Evolutionary conservation across 176 grass and related monocot genomes (phyloP).

Genomic region (Areca catechu): DNA sequence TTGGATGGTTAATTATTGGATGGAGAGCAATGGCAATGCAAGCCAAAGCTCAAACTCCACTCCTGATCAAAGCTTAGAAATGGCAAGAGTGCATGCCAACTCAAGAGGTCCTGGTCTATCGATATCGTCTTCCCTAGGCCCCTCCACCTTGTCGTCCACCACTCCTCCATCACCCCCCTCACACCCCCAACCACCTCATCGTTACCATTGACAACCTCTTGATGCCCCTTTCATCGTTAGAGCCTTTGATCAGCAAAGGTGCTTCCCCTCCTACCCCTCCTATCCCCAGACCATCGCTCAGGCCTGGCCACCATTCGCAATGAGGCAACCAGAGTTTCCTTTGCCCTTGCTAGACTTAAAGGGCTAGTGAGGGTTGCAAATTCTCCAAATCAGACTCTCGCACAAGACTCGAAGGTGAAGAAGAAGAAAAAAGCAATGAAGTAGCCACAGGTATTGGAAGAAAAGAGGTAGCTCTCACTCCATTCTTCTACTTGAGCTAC

Average conservation of each 20-base stretch:
- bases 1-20: too few relatives aligned
- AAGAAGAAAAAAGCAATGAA: constrained; percentile 44
- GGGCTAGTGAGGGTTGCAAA: constrained; percentile 1
- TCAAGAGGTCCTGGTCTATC: constrained; percentile 10
- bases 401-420: constrained; percentile 29
- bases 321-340: constrained; percentile 7
- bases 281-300: constrained; percentile 14
- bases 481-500: constrained; percentile 15
- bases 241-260: constrained; percentile 68
- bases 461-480: constrained; percentile 25
- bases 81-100: constrained; percentile 8
- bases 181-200: constrained; percentile 27
- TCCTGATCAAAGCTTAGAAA: neutral
- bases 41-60: constrained; percentile 5
- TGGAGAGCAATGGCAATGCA: constrained; percentile 37
- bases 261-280: constrained; percentile 56
- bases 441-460: constrained; percentile 24
- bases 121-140: neutral
- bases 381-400: constrained; percentile 9
- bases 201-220: constrained; percentile 53
- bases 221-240: constrained; percentile 32
- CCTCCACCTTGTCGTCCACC: constrained; percentile 10
- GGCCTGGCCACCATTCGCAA: constrained; percentile 11
- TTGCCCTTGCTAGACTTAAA: neutral
- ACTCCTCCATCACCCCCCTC: constrained; percentile 27